Base-by-base conservation (phyloP, 768 basidiomycete genomes). In the Kwoniella pini region DNA sequence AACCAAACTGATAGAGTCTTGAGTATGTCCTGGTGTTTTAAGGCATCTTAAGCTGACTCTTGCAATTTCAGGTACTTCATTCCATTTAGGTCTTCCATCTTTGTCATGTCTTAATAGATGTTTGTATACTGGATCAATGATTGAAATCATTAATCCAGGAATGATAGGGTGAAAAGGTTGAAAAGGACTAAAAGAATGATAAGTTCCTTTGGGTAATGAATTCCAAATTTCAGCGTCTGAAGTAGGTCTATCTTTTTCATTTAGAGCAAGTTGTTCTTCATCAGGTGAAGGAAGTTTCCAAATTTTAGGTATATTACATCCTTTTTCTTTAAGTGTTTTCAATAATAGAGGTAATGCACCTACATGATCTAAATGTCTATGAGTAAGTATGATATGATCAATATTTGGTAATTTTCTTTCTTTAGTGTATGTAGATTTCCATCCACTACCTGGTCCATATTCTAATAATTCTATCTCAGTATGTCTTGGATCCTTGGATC, bases 341-440 rank as follows among this genome's bases (percentile, higher is more conserved):
- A 97, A 82, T 0, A 96, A 87, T 27, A 83, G 79, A 0, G 84
- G 84, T 1, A 96, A 80, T 4, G 93, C 95, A 6, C 84, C 84
- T 64, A 87, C 82, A 66, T 98, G 95, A 79, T 98, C 95, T 28
- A 81, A 80, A 74, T 98, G 95, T 83, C 87, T 87, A 77, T 98
- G 95, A 0, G 92, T 91, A 56, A 98, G 81, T 70, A 98, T 81
- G 78, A 98, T 90, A 73, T 97, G 92, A 11, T 90, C 90, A 49
- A 97, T 79, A 49, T 86, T 83, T 7, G 85, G 85, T 27, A 72
- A 28, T 26, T 43, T 60, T 17, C 54, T 28, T n/a, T 46, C 36
- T 1, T 39, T 39, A 12, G 22, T 62, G 17, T 39, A 9, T 10
- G 31, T 53, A 10, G 57, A 9, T 9, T 55, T 39, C 72, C 72